Evolutionary conservation across 2,329 filamentous ascomycete genomes (phyloP).

Genomic region (Aureobasidium musti): DNA sequence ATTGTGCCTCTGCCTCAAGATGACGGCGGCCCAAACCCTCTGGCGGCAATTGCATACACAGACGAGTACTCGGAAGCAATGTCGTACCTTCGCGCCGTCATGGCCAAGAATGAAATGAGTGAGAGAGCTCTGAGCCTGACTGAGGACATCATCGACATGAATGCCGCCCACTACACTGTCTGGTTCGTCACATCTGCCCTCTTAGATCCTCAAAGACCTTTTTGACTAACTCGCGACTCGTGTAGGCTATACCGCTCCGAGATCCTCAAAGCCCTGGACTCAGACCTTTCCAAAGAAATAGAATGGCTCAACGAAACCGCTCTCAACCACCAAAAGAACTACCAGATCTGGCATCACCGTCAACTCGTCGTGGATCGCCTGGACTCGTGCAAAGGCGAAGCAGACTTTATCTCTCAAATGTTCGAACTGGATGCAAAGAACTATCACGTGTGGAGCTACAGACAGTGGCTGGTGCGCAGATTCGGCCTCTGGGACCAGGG

Average conservation of each 20-base stretch:
- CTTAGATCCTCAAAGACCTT: background rate
- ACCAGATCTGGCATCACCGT: conserved; percentile 87
- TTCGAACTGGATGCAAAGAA: conserved; percentile 89
- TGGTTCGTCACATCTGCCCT: conserved; percentile 58
- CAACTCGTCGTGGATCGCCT: conserved; percentile 60
- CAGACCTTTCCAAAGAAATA: conserved; percentile 70
- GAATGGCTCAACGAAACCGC: conserved; percentile 84
- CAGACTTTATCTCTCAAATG: conserved; percentile 75
- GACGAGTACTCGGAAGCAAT: conserved; percentile 90
- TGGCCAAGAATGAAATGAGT: conserved; percentile 83
- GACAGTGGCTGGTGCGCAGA: conserved; percentile 72
- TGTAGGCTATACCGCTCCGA: conserved; percentile 79
- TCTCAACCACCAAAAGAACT: conserved; percentile 88
- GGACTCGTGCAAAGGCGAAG: conserved; percentile 65
- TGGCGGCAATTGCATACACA: conserved; percentile 91
- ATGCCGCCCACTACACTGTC: conserved; percentile 96
- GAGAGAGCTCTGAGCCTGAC: conserved; percentile 78
- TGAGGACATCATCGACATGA: conserved; percentile 85
- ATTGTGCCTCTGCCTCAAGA: conserved; percentile 78
- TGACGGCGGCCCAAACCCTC: conserved; percentile 71
- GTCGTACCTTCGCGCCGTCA: conserved; percentile 88
- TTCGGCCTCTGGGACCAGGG: conserved; percentile 57
- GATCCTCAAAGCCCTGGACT: conserved; percentile 67
- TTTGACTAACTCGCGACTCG: conserved; percentile 5
- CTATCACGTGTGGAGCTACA: conserved; percentile 97